Evolutionary conservation across 2,329 filamentous ascomycete species (phyloP).

Genomic region (Calonectria honghensis): DNA sequence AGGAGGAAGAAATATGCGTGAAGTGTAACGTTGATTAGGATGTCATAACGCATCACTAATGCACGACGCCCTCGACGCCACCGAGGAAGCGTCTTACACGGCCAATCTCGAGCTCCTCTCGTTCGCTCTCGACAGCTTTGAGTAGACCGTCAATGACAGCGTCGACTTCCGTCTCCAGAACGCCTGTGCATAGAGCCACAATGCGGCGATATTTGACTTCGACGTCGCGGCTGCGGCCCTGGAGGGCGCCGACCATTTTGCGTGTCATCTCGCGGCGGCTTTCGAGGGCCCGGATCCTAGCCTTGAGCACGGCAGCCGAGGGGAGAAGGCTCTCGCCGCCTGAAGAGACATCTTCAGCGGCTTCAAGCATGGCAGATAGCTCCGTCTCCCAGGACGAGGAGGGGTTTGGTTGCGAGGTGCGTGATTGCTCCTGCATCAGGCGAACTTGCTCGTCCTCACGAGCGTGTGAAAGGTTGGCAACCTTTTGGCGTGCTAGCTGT

Average conservation of each 20-base stretch:
- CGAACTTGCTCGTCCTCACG: slow-evolving; percentile 80
- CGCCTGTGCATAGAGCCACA: slow-evolving; percentile 89
- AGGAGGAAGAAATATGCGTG: slow-evolving; percentile 4
- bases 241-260: slow-evolving; percentile 81
- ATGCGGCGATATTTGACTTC: slow-evolving; percentile 93
- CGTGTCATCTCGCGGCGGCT: slow-evolving; percentile 80
- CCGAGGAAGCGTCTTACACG: slow-evolving; percentile 87
- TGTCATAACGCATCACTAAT: slow-evolving; percentile 55
- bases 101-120: slow-evolving; percentile 83
- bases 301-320: slow-evolving; percentile 76
- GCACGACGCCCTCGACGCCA: slow-evolving; percentile 81
- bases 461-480: slow-evolving; percentile 85
- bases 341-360: slow-evolving; percentile 61
- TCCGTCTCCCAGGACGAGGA: slow-evolving; percentile 73
- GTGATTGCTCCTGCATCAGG: slow-evolving; percentile 64
- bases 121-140: slow-evolving; percentile 92
- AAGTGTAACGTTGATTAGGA: not conserved
- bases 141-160: slow-evolving; percentile 86
- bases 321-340: slow-evolving; percentile 70
- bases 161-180: slow-evolving; percentile 87
- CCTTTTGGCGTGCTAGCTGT: slow-evolving; percentile 81
- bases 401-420: slow-evolving; percentile 65
- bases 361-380: slow-evolving; percentile 67
- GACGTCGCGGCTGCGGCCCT: slow-evolving; percentile 87
- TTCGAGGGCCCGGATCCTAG: slow-evolving; percentile 82